Percentiles rank a stretch among this genome's conserved stretches.
Evolutionary conservation across 306 rosid species (phyloP).

Genomic region (Calophaca sinica): DNA sequence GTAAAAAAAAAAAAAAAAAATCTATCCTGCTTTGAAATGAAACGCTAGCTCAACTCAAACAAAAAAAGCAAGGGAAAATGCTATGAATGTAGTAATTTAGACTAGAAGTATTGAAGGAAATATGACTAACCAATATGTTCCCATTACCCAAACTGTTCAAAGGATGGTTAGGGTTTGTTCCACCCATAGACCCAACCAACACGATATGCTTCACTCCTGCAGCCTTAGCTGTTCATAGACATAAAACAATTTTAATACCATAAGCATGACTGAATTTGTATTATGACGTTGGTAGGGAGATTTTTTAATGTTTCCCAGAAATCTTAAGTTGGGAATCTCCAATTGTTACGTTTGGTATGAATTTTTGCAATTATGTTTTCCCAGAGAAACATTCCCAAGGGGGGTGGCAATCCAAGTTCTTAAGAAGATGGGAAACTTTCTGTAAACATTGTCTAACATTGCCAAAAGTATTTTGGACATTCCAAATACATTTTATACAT

Average conservation of each 20-base stretch:
- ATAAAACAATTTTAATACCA: conserved; percentile 38
- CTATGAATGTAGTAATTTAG: conserved; percentile 5
- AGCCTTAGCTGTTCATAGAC: conserved; percentile 76
- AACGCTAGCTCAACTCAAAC: not conserved
- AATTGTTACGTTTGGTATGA: too few species aligned
- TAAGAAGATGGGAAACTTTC: not conserved
- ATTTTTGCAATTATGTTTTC: too few species aligned
- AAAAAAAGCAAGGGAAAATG: not conserved
- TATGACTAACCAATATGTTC: conserved; percentile 82
- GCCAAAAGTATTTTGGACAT: not conserved
- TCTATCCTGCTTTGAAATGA: not conserved
- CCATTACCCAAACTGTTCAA: conserved; percentile 89
- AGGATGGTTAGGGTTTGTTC: conserved; percentile 77
- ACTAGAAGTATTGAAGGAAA: conserved; percentile 20
- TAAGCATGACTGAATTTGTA: conserved; percentile 1
- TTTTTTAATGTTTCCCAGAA: not conserved
- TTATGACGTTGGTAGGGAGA: not conserved
- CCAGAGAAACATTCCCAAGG: too few species aligned
- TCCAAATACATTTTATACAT: not conserved
- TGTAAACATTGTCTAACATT: not conserved
- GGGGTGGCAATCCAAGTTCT: too few species aligned
- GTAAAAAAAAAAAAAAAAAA: not conserved
- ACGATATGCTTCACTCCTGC: conserved; percentile 93
- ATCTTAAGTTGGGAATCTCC: too few species aligned
- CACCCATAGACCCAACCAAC: conserved; percentile 99